These are phyloP conservation scores for Beta macrorhiza DNA, from an alignment of 179 eudicot species.

Conservation along the genomic window DNA sequence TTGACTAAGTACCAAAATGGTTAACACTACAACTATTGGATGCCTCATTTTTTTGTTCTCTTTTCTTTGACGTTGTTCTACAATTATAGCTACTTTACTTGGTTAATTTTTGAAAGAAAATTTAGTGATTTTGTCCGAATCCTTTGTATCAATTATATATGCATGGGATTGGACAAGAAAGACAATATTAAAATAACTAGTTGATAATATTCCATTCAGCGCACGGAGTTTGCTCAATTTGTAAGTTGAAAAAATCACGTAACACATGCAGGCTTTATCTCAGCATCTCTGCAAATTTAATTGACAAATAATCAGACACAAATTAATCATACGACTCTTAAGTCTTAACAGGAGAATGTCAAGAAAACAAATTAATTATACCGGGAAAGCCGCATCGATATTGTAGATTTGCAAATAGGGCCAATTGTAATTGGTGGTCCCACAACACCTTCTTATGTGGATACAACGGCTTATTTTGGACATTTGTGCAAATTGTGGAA, in stretches of 20 bases:
- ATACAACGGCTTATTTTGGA: not conserved
- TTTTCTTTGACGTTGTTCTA: not conserved
- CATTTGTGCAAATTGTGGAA: not conserved
- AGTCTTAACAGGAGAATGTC: not conserved
- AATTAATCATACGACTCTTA: too few species aligned
- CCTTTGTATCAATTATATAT: not conserved
- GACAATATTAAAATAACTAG: not conserved
- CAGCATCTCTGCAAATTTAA: not conserved
- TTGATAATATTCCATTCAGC: slow-evolving; percentile 3
- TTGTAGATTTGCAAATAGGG: slow-evolving; percentile 8
- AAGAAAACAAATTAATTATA: not conserved
- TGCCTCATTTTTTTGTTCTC: not conserved
- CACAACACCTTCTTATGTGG: not conserved
- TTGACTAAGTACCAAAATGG: not conserved
- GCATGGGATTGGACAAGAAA: not conserved
- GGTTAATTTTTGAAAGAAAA: not conserved
- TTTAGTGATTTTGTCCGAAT: not conserved
- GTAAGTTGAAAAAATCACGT: not conserved
- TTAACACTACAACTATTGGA: not conserved
- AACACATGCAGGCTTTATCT: not conserved
- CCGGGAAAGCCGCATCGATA: not conserved
- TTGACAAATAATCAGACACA: not conserved
- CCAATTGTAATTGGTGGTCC: slow-evolving; percentile 3
- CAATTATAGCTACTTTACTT: not conserved
- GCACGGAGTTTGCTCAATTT: not conserved